phyloP scores from a whole-genome alignment of 225 moss, liverwort and hornwort genomes.

The Ulota crispa region DNA sequence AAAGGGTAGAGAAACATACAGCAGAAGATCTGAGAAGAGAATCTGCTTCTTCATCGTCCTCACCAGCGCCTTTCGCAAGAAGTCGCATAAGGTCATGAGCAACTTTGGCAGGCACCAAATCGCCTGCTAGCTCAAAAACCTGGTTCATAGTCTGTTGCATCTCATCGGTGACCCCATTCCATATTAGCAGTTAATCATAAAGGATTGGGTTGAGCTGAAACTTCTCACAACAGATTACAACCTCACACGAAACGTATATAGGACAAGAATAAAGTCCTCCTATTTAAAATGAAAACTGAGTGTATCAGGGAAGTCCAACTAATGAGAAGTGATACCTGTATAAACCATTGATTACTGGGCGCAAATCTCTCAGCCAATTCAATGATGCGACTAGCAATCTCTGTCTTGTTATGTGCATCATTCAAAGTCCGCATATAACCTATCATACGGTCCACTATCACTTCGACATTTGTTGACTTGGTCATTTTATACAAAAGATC shows the following conservation, averaged over 20 bases:
- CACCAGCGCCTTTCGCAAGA: slow-evolving; percentile 95
- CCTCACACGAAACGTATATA: neutral
- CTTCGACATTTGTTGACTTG: slow-evolving; percentile 87
- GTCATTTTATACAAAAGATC: slow-evolving; percentile 99
- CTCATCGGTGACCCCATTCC: neutral
- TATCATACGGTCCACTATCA: slow-evolving; percentile 93
- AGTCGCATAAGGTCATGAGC: slow-evolving; percentile 98
- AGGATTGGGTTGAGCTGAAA: neutral
- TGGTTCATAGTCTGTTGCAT: slow-evolving; percentile 92
- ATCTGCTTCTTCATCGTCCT: slow-evolving; percentile 94
- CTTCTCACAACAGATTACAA: neutral
- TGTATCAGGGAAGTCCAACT: neutral
- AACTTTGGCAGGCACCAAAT: slow-evolving; percentile 90
- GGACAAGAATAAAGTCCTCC: neutral
- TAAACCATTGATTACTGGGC: slow-evolving; percentile 98
- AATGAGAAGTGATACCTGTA: slow-evolving; percentile 52
- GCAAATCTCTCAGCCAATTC: slow-evolving; percentile 98
- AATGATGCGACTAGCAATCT: slow-evolving; percentile 89
- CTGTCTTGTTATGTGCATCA: slow-evolving; percentile 92
- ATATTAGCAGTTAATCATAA: neutral
- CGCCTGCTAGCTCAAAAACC: slow-evolving; percentile 97
- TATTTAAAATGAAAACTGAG: neutral
- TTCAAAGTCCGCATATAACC: slow-evolving; percentile 83
- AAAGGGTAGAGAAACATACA: slow-evolving; percentile 43
- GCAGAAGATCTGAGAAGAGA: slow-evolving; percentile 94